Evolutionary conservation across 2,329 filamentous ascomycete genomes (phyloP).

Genomic region (Dryadomyces quercus-mongolicae): DNA sequence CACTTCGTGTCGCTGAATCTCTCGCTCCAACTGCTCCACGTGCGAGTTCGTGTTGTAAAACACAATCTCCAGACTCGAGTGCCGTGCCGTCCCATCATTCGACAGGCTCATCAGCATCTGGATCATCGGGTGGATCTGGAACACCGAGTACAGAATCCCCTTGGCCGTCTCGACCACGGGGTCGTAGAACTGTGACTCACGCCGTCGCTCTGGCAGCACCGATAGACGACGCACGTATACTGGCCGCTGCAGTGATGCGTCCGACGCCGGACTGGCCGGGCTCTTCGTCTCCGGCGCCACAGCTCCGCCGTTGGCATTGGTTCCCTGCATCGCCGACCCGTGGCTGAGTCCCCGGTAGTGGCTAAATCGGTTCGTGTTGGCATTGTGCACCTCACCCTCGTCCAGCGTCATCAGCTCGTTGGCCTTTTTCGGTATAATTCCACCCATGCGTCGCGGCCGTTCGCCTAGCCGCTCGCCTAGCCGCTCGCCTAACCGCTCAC

Average conservation of each 20-base stretch:
- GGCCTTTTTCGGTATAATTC: conserved; percentile 44
- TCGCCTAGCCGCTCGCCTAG: conserved; percentile 29
- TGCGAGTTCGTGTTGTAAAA: conserved; percentile 58
- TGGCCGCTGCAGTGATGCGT: conserved; percentile 43
- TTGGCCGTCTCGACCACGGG: conserved; percentile 53
- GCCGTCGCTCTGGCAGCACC: conserved; percentile 48
- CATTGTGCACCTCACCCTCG: conserved; percentile 37
- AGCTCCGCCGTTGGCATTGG: conserved; percentile 8
- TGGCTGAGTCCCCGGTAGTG: conserved; percentile 56
- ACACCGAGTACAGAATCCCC: conserved; percentile 54
- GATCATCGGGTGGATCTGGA: conserved; percentile 56
- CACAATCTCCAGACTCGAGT: conserved; percentile 53
- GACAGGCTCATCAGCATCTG: conserved; percentile 52
- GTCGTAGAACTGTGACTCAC: conserved; percentile 48
- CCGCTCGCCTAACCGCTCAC: conserved; percentile 24
- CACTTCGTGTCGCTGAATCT: conserved; percentile 49
- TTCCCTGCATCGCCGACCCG: conserved; percentile 50
- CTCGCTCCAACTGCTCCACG: conserved; percentile 52
- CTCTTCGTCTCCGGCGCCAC: conserved; percentile 25
- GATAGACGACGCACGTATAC: conserved; percentile 53
- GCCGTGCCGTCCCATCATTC: conserved; percentile 46
- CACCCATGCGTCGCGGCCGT: conserved; percentile 48
- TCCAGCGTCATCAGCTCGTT: conserved; percentile 51
- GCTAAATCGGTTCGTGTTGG: conserved; percentile 42
- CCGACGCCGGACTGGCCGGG: conserved; percentile 44